Evolutionary conservation across 768 basidiomycete genomes (phyloP), one percentile per base, ranked within the genome.

Genomic region (Auricularia heimuer): DNA sequence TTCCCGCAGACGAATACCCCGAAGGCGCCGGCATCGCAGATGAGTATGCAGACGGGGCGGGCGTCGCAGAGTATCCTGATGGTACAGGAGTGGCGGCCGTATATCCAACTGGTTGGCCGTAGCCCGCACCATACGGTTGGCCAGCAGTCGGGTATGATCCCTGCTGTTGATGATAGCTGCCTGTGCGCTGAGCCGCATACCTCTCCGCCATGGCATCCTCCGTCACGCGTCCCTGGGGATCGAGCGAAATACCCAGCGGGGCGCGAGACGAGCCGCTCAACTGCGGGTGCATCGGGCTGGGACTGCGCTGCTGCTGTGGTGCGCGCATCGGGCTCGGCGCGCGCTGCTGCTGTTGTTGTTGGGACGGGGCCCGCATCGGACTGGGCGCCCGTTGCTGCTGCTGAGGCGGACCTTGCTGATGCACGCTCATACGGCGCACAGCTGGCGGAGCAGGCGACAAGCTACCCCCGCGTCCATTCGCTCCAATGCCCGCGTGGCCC

Each of bases 401-500:
- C 47, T 51, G 47, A 10, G 8, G 47, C 24, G 34, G 56, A 21
- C 8, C 29, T n/a, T 60, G 24, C 56, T 60, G 14, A 10, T 35
- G 14, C 18, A 42, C 39, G 37, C 34, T 37, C 54, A n/a, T 42
- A 44, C 24, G 56, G 7, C 56, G 24, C 29, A 60, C 56, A 34
- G 56, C 56, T 10, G 56, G 56, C 42, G 62, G 65, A 56, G 68
- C 65, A 24, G 82, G 82, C 66, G 82, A 86, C 37, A 74, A 75
- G 70, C 66, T 75, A 67, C 54, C 71, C 58, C 82, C 87, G 14
- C 56, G 56, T 29, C 56, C 56, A 72, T 86, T 87, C 18, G 90
- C 87, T 14, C 94, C 94, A 65, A 97, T 85, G 1, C 94, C 94
- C 0, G 85, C 84, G 71, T 88, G 90, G 0, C 89, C 92, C 54